phyloP scores from a whole-genome alignment of 139 green algal genomes.

The Edaphochlamys debaryana region DNA sequence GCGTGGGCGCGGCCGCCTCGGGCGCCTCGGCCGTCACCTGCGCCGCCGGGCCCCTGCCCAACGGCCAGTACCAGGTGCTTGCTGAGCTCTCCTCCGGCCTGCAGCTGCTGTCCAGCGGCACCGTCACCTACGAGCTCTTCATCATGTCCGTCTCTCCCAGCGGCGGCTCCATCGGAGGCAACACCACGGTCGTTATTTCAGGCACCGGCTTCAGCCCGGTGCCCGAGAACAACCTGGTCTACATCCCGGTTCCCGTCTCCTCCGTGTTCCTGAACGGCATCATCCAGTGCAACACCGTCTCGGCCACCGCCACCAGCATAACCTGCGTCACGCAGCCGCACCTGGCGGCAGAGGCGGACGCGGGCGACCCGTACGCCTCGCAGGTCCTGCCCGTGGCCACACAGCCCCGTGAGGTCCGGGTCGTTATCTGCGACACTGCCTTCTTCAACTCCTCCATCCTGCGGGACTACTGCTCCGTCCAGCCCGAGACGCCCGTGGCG shows the following conservation, averaged over 20 bases:
- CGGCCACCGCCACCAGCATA: conserved; percentile 10
- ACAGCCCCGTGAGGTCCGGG: not conserved
- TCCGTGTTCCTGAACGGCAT: conserved; percentile 48
- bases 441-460: not conserved
- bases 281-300: conserved; percentile 7
- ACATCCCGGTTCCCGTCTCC: conserved; percentile 41
- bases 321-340: conserved; percentile 20
- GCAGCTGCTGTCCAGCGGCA: conserved; percentile 10
- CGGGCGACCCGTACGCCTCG: conserved; percentile 17
- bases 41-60: not conserved
- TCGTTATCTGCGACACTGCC: conserved; percentile 33
- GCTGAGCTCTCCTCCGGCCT: conserved; percentile 2
- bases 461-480: conserved; percentile 18
- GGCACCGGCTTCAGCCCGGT: conserved; percentile 44
- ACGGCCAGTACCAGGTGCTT: conserved; percentile 33
- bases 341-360: conserved; percentile 40
- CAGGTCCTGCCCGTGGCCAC: conserved; percentile 19
- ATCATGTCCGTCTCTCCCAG: conserved; percentile 34
- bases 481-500: not conserved
- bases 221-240: conserved; percentile 11
- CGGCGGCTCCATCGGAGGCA: conserved; percentile 46
- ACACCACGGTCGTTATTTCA: conserved; percentile 38
- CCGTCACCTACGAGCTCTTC: conserved; percentile 15
- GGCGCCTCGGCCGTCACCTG: not conserved
- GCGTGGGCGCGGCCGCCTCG: not conserved